Percentiles rank a stretch among this genome's conserved stretches.
These are phyloP conservation scores for Pseudogymnoascus sp. DNA, from an alignment of 2,329 filamentous ascomycete species.

Conservation along the genomic window DNA sequence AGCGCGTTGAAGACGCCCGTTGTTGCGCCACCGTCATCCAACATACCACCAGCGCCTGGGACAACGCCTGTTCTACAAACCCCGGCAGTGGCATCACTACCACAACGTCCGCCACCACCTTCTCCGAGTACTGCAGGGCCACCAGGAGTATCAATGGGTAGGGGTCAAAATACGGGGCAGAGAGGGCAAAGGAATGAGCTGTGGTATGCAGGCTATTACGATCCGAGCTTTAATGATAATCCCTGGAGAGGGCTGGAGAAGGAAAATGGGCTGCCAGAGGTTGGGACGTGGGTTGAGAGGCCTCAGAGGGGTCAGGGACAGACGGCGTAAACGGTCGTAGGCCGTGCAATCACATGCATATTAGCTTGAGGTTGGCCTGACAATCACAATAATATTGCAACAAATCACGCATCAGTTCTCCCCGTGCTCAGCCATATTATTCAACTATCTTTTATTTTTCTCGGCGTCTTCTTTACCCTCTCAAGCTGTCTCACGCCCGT, in stretches of 20 bases:
- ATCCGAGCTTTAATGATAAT: constrained; percentile 60
- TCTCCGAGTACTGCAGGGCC: not conserved
- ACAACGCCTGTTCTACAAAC: not conserved
- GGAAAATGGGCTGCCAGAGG: constrained; percentile 34
- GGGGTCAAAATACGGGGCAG: constrained; percentile 12
- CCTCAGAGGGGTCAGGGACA: not conserved
- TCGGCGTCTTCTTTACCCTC: not conserved
- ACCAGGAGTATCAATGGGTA: not conserved
- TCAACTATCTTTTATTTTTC: constrained; percentile 2
- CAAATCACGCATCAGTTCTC: not conserved
- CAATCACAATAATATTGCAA: constrained; percentile 1
- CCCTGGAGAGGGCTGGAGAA: constrained; percentile 58
- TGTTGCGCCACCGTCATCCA: not conserved
- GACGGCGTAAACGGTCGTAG: not conserved
- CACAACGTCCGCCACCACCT: not conserved
- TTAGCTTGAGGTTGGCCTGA: not conserved
- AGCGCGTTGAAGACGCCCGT: not conserved
- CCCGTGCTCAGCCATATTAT: not conserved
- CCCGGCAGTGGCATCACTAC: not conserved
- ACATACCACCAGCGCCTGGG: not conserved
- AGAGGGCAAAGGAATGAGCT: constrained; percentile 34
- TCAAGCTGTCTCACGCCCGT: constrained; percentile 8
- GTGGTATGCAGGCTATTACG: constrained; percentile 63
- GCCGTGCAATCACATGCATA: not conserved
- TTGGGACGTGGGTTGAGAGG: constrained; percentile 37